phyloP scores from a whole-genome alignment of 306 rosid species.

The Casuarina glauca region DNA sequence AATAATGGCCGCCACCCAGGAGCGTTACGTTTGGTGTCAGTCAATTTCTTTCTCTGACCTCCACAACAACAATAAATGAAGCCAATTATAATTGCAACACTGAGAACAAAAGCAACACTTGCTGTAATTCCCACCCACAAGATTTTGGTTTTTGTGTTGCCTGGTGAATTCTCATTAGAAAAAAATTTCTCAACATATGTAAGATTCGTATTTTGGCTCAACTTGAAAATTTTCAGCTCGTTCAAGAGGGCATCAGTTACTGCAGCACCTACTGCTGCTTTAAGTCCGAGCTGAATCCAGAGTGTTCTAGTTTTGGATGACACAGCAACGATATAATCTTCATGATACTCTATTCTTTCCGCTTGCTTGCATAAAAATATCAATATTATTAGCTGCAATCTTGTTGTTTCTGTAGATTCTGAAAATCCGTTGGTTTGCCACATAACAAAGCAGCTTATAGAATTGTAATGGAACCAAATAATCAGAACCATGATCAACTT shows the following conservation, averaged over 20 bases:
- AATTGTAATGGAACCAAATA: conserved; percentile 80
- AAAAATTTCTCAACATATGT: conserved; percentile 55
- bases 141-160: conserved; percentile 44
- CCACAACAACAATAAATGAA: conserved; percentile 51
- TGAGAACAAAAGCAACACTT: conserved; percentile 50
- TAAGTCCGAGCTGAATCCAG: conserved; percentile 96
- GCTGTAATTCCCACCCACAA: conserved; percentile 82
- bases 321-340: conserved; percentile 66
- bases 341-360: conserved; percentile 84
- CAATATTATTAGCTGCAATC: conserved; percentile 75
- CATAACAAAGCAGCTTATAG: conserved; percentile 68
- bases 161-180: conserved; percentile 29
- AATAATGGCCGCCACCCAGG: conserved; percentile 72
- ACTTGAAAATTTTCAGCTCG: conserved; percentile 90
- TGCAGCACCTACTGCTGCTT: conserved; percentile 68
- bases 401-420: conserved; percentile 82
- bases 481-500: conserved; percentile 82
- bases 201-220: conserved; percentile 75
- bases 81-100: conserved; percentile 40
- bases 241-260: conserved; percentile 92
- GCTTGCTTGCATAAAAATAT: conserved; percentile 63
- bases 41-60: conserved; percentile 40
- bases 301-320: conserved; percentile 54
- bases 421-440: conserved; percentile 71
- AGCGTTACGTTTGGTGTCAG: conserved; percentile 53